Percentiles rank a stretch among this genome's conserved stretches.
Evolutionary conservation across 768 basidiomycete species (phyloP).

Genomic region (Sarcomyxa edulis): DNA sequence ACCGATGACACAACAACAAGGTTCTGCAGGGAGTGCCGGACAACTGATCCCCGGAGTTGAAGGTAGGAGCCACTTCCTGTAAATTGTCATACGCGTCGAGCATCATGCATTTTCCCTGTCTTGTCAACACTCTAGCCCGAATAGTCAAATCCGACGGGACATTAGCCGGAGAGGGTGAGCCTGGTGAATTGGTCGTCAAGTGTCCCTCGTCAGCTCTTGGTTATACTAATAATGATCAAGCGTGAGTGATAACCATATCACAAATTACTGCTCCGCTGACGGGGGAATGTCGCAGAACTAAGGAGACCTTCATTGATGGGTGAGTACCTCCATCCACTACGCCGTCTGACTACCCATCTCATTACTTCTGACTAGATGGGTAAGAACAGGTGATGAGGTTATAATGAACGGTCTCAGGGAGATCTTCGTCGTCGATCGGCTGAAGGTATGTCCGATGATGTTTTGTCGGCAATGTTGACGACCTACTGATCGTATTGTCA

Average conservation of each 20-base stretch:
- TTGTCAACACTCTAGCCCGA: slow-evolving; percentile 25
- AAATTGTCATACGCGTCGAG: too few species aligned
- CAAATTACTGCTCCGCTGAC: too few species aligned
- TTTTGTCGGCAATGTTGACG: too few species aligned
- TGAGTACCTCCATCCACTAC: slow-evolving; percentile 24
- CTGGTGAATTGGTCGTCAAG: slow-evolving; percentile 43
- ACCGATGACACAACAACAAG: slow-evolving; percentile 31
- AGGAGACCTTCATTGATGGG: slow-evolving; percentile 57
- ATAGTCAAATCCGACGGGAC: slow-evolving; percentile 43
- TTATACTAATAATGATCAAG: slow-evolving; percentile 41
- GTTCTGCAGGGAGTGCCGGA: slow-evolving; percentile 29
- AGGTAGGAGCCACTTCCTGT: too few species aligned
- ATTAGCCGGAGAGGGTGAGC: slow-evolving; percentile 34
- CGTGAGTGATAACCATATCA: slow-evolving; percentile 34
- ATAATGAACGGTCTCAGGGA: slow-evolving; percentile 43
- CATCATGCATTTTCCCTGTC: too few species aligned
- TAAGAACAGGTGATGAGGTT: slow-evolving; percentile 61
- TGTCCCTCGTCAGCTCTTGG: slow-evolving; percentile 37
- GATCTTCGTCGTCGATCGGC: slow-evolving; percentile 51
- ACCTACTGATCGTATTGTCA: neutral
- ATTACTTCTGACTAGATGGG: slow-evolving; percentile 39
- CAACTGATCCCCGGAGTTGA: slow-evolving; percentile 4
- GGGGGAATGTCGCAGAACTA: slow-evolving; percentile 34
- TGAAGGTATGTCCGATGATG: slow-evolving; percentile 44
- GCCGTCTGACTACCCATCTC: neutral